These are phyloP conservation scores for Boechera divaricarpa DNA, from an alignment of 345 rosid species.

Conservation along the genomic window DNA sequence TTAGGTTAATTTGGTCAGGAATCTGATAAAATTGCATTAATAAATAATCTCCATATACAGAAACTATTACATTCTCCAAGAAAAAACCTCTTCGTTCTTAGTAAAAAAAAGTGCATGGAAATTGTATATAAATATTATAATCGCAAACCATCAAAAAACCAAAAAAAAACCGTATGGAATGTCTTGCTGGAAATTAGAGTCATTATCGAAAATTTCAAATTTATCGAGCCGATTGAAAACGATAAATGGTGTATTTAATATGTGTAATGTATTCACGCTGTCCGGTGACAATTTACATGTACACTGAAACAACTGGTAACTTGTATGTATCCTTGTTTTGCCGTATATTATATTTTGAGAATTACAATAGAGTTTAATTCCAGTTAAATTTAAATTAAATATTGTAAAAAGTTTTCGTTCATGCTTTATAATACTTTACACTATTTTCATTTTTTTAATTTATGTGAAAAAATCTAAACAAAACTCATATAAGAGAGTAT, in stretches of 20 bases:
- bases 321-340: background rate
- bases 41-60: background rate
- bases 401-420: background rate
- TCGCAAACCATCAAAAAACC: conserved; percentile 33
- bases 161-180: conserved; percentile 42
- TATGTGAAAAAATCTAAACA: background rate
- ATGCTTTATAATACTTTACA: background rate
- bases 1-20: conserved; percentile 22
- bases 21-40: conserved; percentile 15
- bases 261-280: conserved; percentile 16
- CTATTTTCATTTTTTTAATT: background rate
- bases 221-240: conserved; percentile 27
- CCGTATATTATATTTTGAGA: background rate
- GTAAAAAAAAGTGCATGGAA: conserved; percentile 25
- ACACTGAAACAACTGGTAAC: background rate
- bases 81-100: conserved; percentile 33
- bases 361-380: background rate
- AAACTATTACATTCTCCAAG: conserved; percentile 25
- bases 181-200: conserved; percentile 45
- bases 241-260: background rate
- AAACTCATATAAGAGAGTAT: background rate
- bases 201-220: conserved; percentile 23
- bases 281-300: conserved; percentile 10
- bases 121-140: conserved; percentile 16
- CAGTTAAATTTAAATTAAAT: background rate